Base-by-base conservation (phyloP, 192 early-diverging fungal genomes). In the Thamnidium elegans region DNA sequence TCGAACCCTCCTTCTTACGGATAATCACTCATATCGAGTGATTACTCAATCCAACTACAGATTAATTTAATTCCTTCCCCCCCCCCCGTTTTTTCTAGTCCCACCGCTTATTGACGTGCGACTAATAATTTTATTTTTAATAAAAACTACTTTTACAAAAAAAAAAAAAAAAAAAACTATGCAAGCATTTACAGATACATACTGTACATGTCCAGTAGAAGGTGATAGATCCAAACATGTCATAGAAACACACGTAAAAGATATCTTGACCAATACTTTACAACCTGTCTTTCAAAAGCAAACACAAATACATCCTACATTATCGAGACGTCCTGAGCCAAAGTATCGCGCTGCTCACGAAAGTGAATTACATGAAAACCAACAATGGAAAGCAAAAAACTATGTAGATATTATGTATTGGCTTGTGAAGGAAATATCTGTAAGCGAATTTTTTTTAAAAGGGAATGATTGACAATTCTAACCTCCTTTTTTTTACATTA, bases 111-210 rank as follows among this genome's bases (percentile, higher is more conserved):
- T 26, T 26, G 26, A 26, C 26, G 26, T 26, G 26, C 26, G 26
- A 26, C 26, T 26, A 26, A 26, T 26, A 3, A 26, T 26, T 26
- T 26, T 26, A 26, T 26, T 26, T 26, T 26, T 26, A 26, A 26
- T 26, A 26, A 42, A 65, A 36, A 48, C n/a, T n/a, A n/a, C n/a
- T n/a, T n/a, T n/a, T n/a, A 51, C 48, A 30, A 19, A 65, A 43
- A 45, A 65, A 65, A 65, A 55, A 46, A n/a, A n/a, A n/a, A n/a
- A n/a, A n/a, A n/a, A n/a, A n/a, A 50, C 39, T 55, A 50, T 43
- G 56, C 26, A n/a, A 58, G 36, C 48, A 14, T 58, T 54, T 47
- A 20, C 23, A 34, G 13, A 48, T n/a, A 26, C 48, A n/a, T 23
- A 60, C 15, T 50, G 47, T 26, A 43, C 47, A 2, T 17, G 58